A percentile compares a stretch with the other conserved stretches of the same genome.
Conservation (phyloP, 2,329 filamentous ascomycete species). For the Monosporascus sp. region DNA sequence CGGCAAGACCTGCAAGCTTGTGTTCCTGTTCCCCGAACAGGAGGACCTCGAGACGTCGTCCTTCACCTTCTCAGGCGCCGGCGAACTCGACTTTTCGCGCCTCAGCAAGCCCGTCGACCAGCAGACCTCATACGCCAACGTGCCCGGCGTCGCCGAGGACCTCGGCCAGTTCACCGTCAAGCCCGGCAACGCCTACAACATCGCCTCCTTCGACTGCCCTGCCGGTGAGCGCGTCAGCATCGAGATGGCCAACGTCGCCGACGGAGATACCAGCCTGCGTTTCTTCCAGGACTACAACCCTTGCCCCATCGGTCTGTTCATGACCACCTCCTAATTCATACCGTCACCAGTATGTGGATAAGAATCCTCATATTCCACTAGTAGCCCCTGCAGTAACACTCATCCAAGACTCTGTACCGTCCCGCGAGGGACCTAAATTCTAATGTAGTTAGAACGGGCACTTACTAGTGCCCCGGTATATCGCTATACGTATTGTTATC, state of each 20-base stretch:
- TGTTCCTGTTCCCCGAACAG: slow-evolving; percentile 58
- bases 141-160: slow-evolving; percentile 38
- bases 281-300: slow-evolving; percentile 62
- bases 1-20: slow-evolving; percentile 55
- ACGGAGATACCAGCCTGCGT: slow-evolving; percentile 44
- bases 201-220: slow-evolving; percentile 49
- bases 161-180: slow-evolving; percentile 38
- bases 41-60: slow-evolving; percentile 53
- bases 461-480: too few relatives aligned
- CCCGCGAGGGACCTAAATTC: too few relatives aligned
- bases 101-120: slow-evolving; percentile 40
- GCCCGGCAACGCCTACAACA: slow-evolving; percentile 48
- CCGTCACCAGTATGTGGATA: background rate
- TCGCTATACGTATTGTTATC: too few relatives aligned
- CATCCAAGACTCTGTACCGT: too few relatives aligned
- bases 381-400: too few relatives aligned
- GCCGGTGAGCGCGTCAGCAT: slow-evolving; percentile 46
- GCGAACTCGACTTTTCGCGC: slow-evolving; percentile 46
- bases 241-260: slow-evolving; percentile 37
- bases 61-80: slow-evolving; percentile 42
- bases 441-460: too few relatives aligned
- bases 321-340: slow-evolving; percentile 26
- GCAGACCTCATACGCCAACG: slow-evolving; percentile 48
- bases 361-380: too few relatives aligned
- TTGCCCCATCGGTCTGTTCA: slow-evolving; percentile 35